Evolutionary conservation across 345 rosid species (phyloP), one percentile per base, ranked within the genome.

Genomic region (Physaria fendleri): DNA sequence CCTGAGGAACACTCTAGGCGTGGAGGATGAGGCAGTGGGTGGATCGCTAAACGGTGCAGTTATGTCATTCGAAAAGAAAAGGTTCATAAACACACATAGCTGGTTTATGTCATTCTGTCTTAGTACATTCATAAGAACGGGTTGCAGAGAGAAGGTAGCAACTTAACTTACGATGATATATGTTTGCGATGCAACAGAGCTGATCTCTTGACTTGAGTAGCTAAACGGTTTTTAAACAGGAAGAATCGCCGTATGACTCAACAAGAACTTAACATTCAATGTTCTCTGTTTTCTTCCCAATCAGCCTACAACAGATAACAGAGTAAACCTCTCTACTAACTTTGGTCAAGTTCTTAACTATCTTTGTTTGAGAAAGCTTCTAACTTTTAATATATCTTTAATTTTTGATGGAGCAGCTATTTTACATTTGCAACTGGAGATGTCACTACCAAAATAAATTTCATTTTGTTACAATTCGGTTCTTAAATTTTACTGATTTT

Each of bases 161-260:
- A 83, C 59, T 41, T 71, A 72, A 79, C 86, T 1, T 88, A 85
- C 50, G 94, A 87, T 73, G 94, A 89, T 59, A 78, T 80, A 68
- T 81, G 56, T 25, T 69, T 83, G 77, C 80, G 90, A 77, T 81
- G 94, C 87, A 93, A 93, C 34, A 97, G 95, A n/a, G 97, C 94
- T 73, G 91, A 87, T 69, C 97, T 93, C 55, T 78, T 88, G 75
- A 77, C 81, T 2, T 78, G 98, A 77, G 95, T 88, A 47, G 80
- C 82, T 24, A 70, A 73, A 70, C 88, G 79, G 49, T 78, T 82
- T 66, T 59, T 23, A n/a, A 72, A 67, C 15, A 69, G 64, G 48
- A 73, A 66, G 41, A 56, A 64, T 33, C 68, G 35, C 12, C 68
- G 63, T 41, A 42, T 66, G 41, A 57, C 66, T 43, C 76, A 58